Percentiles rank a stretch among this genome's conserved stretches.
Evolutionary conservation across 2,329 filamentous ascomycete species (phyloP).

Genomic region (Fusarium agapanthi): DNA sequence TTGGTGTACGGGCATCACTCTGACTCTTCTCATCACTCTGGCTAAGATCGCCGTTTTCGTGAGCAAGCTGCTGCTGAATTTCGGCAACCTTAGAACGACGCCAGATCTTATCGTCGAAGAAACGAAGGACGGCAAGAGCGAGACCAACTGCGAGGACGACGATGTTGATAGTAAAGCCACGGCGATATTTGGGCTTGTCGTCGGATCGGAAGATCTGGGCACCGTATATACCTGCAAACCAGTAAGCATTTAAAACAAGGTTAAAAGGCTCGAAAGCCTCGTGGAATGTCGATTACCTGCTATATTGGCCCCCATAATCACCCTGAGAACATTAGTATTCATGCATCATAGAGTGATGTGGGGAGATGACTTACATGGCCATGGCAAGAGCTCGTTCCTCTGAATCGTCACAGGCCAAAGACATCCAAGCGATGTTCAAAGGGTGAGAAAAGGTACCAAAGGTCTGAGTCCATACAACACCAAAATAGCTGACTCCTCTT

Average conservation of each 20-base stretch:
- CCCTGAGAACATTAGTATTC: slow-evolving; percentile 35
- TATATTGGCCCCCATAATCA: slow-evolving; percentile 70
- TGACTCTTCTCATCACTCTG: slow-evolving; percentile 16
- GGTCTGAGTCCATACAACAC: slow-evolving; percentile 63
- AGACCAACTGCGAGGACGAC: slow-evolving; percentile 56
- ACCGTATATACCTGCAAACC: slow-evolving; percentile 68
- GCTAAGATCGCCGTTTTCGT: neutral
- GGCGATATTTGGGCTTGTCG: slow-evolving; percentile 60
- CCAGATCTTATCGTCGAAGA: slow-evolving; percentile 52
- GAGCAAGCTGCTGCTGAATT: slow-evolving; percentile 7
- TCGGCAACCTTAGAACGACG: slow-evolving; percentile 17
- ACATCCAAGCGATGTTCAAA: slow-evolving; percentile 69
- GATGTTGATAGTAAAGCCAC: slow-evolving; percentile 58
- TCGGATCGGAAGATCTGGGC: slow-evolving; percentile 66
- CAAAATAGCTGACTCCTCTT: slow-evolving; percentile 59
- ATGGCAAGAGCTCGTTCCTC: slow-evolving; percentile 67
- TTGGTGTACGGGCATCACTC: neutral
- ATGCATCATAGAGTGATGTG: too few relatives aligned
- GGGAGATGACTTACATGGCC: slow-evolving; percentile 58
- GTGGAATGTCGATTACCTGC: too few relatives aligned
- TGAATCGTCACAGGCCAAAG: slow-evolving; percentile 62
- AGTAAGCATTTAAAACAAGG: too few relatives aligned
- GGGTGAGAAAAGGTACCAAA: slow-evolving; percentile 65
- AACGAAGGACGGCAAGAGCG: slow-evolving; percentile 52
- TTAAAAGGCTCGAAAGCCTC: too few relatives aligned